Evolutionary conservation across 2,329 filamentous ascomycete genomes (phyloP).

Genomic region (Colletotrichum liriopes): DNA sequence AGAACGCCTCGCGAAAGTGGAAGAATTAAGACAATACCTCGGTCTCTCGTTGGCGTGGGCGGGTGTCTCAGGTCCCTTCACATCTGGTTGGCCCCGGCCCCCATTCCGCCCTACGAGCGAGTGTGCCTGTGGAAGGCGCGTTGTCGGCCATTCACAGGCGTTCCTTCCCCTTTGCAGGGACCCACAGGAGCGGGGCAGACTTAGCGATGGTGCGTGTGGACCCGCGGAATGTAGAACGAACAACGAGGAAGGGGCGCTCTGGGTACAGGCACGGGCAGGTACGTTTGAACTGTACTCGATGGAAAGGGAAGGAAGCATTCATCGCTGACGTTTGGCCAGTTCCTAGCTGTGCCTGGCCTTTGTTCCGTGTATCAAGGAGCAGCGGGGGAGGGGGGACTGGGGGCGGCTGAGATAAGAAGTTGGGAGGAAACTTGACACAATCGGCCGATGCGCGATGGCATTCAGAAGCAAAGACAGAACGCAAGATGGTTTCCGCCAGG

Average conservation of each 20-base stretch:
- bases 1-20: slow-evolving; percentile 40
- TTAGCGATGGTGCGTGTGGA: slow-evolving; percentile 8
- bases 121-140: slow-evolving; percentile 18
- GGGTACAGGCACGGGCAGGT: neutral
- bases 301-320: neutral
- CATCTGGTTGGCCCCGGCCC: slow-evolving; percentile 17
- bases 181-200: slow-evolving; percentile 19
- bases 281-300: neutral
- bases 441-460: neutral
- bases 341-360: neutral
- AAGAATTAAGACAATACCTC: slow-evolving; percentile 29
- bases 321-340: neutral
- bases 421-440: neutral
- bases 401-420: neutral
- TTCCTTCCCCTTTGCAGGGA: neutral
- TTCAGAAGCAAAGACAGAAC: neutral
- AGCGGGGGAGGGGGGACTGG: neutral
- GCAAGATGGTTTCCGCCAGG: slow-evolving; percentile 6
- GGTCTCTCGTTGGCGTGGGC: neutral
- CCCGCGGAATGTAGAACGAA: slow-evolving; percentile 4
- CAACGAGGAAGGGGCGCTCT: slow-evolving; percentile 4
- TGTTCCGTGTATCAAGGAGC: neutral
- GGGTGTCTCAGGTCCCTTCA: slow-evolving; percentile 13
- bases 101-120: slow-evolving; percentile 36
- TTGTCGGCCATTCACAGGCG: slow-evolving; percentile 21